A percentile compares a stretch with the other conserved stretches of the same genome.
phyloP scores from a whole-genome alignment of 805 yeast species.

The Cyberlindnera mycetangii region DNA sequence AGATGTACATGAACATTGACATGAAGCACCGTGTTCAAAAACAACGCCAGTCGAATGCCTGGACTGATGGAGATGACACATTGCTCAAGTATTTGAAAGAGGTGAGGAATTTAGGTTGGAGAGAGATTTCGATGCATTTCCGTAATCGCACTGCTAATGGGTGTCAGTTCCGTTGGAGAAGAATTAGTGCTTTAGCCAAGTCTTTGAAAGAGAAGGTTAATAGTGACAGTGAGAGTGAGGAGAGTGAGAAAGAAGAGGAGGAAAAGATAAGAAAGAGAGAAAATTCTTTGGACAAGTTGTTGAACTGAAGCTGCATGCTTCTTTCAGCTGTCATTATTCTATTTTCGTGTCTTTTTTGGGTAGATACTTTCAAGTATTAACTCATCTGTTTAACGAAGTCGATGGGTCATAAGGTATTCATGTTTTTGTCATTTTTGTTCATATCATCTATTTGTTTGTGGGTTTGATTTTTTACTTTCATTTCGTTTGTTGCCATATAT shows the following conservation, averaged over 20 bases:
- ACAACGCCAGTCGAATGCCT: conserved; percentile 35
- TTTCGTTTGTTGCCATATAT: too few species aligned
- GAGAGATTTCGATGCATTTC: conserved; percentile 67
- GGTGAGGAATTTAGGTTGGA: conserved; percentile 69
- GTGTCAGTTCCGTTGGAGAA: conserved; percentile 74
- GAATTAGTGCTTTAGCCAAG: conserved; percentile 31
- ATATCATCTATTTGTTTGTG: too few species aligned
- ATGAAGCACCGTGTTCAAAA: conserved; percentile 16
- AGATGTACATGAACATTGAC: neutral
- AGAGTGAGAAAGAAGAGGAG: conserved; percentile 3
- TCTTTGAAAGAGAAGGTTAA: conserved; percentile 1
- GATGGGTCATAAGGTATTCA: too few species aligned
- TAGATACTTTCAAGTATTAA: too few species aligned
- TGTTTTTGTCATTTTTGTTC: too few species aligned
- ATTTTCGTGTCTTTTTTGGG: too few species aligned
- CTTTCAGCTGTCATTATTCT: too few species aligned
- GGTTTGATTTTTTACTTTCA: too few species aligned
- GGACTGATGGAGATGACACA: conserved; percentile 67
- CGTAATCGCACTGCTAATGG: conserved; percentile 72
- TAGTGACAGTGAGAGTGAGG: conserved; percentile 3
- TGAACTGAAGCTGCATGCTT: neutral
- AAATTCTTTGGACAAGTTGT: conserved; percentile 3
- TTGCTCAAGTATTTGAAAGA: conserved; percentile 62
- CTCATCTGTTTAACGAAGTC: too few species aligned
- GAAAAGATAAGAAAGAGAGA: neutral